Conservation (phyloP, 2,329 filamentous ascomycete genomes). For the Phoma sp. region DNA sequence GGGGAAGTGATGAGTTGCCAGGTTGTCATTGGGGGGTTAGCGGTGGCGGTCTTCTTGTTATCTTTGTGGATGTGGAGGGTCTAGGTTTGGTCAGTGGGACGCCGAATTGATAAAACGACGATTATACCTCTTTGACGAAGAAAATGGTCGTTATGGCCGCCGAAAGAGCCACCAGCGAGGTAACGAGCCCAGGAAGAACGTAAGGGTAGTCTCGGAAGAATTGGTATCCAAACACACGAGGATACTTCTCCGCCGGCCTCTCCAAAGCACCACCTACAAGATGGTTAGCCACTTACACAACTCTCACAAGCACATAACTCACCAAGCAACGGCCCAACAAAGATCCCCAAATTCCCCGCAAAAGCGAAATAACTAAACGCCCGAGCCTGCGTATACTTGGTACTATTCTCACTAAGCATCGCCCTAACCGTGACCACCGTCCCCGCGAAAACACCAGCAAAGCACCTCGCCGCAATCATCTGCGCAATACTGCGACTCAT, state of each 20-base stretch:
- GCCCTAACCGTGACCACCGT: constrained; percentile 76
- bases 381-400: constrained; percentile 70
- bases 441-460: constrained; percentile 76
- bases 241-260: constrained; percentile 70
- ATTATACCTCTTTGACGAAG: constrained; percentile 65
- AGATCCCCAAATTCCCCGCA: constrained; percentile 74
- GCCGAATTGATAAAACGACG: not conserved
- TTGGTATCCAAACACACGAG: constrained; percentile 59
- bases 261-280: constrained; percentile 69
- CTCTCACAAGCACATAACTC: not conserved
- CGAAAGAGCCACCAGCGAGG: constrained; percentile 61
- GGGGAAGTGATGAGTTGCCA: constrained; percentile 65
- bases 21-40: constrained; percentile 52
- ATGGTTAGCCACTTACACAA: constrained; percentile 9
- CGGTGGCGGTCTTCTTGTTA: constrained; percentile 22
- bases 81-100: constrained; percentile 16
- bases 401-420: constrained; percentile 78
- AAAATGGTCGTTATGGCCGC: constrained; percentile 60
- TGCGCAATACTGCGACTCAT: constrained; percentile 70
- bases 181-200: constrained; percentile 66
- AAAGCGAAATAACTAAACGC: constrained; percentile 82
- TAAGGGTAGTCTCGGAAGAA: constrained; percentile 73
- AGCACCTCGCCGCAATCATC: constrained; percentile 75
- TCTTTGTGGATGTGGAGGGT: constrained; percentile 41
- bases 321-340: constrained; percentile 70